Base-by-base conservation (phyloP, 73 alveolate genomes). In the Paramecium sonneborni region DNA sequence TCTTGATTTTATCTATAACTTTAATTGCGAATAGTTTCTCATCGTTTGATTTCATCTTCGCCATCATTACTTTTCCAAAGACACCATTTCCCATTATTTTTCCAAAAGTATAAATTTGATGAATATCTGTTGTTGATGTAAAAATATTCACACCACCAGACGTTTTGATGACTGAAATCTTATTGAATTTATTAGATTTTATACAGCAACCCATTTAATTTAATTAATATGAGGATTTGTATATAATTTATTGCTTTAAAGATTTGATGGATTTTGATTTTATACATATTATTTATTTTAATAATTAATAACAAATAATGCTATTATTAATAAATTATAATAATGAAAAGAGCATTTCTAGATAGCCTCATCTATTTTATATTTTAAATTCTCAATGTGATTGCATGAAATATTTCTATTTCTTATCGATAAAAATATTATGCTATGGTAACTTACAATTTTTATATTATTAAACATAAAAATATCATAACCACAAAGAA, bases 21-120 rank as follows among this genome's bases (percentile, higher is more conserved):
- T 88, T 88, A 15, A 88, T 82, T 11, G 94, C 94, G 24, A 70
- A 57, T 32, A 56, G 30, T 56, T 88, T 88, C 21, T 70, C 84
- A 70, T 43, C 46, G n/a, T 57, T 67, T 20, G 68, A 41, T 69
- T 82, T 88, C 90, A 43, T 68, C 52, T 21, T 39, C 1, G 90
- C 90, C 32, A 79, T 20, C 28, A 79, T 57, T 1, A 79, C 90
- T 48, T 79, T 79, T 24, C 90, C 90, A 43, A 79, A 79, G 10
- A 26, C 41, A 12, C 90, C 90, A 6, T 41, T 11, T 2, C 90
- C 90, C 32, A 79, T 23, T 48, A 79, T 24, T 44, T 44, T 79
- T 5, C 90, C 90, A 11, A 79, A 46, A 21, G 39, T 43, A 44
- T 79, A 79, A 3, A 79, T 79, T 44, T 79, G 6, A 20, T 79